These are phyloP conservation scores for Ulota crispa DNA, from an alignment of 225 moss, liverwort and hornwort species.

Conservation along the genomic window DNA sequence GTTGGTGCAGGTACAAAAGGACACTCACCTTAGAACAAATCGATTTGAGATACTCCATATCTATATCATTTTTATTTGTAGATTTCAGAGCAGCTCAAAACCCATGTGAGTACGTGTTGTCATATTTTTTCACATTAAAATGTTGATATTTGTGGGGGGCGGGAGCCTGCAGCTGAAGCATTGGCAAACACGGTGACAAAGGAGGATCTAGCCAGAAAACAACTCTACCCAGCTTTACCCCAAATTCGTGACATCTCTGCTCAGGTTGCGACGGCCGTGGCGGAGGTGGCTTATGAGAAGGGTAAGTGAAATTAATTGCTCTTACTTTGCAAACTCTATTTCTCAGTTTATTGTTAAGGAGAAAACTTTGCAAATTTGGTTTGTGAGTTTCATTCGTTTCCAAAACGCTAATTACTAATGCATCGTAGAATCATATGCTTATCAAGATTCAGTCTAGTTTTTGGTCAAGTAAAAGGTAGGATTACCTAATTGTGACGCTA, in stretches of 20 bases:
- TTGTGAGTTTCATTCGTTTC: too few species aligned
- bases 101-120: too few species aligned
- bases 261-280: constrained; percentile 66
- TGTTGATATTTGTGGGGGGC: not conserved
- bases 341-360: too few species aligned
- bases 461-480: too few species aligned
- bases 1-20: not conserved
- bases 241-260: constrained; percentile 75
- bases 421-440: too few species aligned
- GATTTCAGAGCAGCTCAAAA: not conserved
- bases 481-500: too few species aligned
- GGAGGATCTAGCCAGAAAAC: constrained; percentile 67
- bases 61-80: not conserved
- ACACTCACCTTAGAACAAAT: not conserved
- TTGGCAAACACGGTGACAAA: constrained; percentile 60
- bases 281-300: constrained; percentile 62
- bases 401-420: too few species aligned
- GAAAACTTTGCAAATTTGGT: too few species aligned
- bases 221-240: constrained; percentile 74
- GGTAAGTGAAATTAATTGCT: constrained; percentile 23
- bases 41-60: not conserved
- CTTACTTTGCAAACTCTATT: too few species aligned
- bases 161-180: constrained; percentile 59
- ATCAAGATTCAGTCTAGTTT: too few species aligned
- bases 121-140: not conserved